These are phyloP conservation scores for Phaffia australis DNA, from an alignment of 768 basidiomycete genomes.

Conservation along the genomic window DNA sequence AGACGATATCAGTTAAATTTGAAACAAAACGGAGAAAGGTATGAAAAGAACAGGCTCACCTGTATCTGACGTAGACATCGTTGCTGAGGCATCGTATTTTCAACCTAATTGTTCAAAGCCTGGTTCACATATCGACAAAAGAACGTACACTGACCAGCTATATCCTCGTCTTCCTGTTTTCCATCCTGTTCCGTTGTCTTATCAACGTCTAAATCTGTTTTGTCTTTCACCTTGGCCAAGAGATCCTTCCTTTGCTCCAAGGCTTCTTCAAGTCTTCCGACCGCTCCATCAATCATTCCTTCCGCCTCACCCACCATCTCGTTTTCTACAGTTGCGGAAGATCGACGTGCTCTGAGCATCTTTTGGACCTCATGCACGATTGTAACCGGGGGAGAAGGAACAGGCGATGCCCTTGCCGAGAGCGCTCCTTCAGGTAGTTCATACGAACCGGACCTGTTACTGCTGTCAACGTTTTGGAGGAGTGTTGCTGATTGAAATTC, in stretches of 20 bases:
- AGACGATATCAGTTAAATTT: neutral
- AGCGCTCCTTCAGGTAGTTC: neutral
- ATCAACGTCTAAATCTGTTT: conserved; percentile 15
- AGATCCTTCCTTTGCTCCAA: conserved; percentile 6
- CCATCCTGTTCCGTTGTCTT: neutral
- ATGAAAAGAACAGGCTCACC: neutral
- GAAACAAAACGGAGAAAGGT: neutral
- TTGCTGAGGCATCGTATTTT: neutral
- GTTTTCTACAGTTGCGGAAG: neutral
- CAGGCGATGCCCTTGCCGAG: neutral
- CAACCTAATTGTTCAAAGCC: neutral
- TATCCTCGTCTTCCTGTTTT: too few species aligned
- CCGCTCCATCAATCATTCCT: neutral
- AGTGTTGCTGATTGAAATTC: conserved; percentile 2
- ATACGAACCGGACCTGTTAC: neutral
- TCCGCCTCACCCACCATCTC: neutral
- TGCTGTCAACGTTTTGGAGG: neutral
- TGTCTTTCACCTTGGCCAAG: conserved; percentile 7
- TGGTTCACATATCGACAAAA: neutral
- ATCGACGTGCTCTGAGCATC: too few species aligned
- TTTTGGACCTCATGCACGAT: neutral
- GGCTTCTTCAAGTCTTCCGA: conserved; percentile 2
- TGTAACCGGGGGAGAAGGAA: neutral
- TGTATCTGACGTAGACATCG: neutral
- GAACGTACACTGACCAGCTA: neutral